These are phyloP conservation scores for Skeletonema menzelii DNA, from an alignment of 108 stramenopile species.

Conservation along the genomic window DNA sequence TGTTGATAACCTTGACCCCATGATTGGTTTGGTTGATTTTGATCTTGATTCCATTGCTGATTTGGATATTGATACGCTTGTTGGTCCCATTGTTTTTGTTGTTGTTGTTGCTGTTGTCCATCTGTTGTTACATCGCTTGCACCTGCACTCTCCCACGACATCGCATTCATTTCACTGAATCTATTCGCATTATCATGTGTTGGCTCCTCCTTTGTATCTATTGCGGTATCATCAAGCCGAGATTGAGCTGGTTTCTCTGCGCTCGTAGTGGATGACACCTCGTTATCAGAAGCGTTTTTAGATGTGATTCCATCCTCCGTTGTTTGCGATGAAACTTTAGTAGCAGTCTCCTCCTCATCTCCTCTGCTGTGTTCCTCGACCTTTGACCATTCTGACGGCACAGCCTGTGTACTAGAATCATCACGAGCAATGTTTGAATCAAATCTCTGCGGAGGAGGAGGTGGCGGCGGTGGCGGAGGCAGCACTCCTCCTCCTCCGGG, in stretches of 20 bases:
- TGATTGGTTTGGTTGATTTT: background rate
- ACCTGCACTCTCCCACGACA: background rate
- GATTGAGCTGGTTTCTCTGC: background rate
- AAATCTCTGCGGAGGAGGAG: background rate
- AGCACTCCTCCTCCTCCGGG: background rate
- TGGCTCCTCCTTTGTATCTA: background rate
- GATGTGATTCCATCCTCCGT: background rate
- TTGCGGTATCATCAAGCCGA: background rate
- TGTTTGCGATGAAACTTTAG: background rate
- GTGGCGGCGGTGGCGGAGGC: background rate
- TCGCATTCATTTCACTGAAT: background rate
- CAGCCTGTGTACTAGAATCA: background rate
- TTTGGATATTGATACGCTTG: constrained; percentile 4
- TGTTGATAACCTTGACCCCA: constrained; percentile 3
- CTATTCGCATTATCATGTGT: background rate
- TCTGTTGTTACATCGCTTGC: background rate
- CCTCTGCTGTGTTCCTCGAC: background rate
- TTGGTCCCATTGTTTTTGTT: constrained; percentile 10
- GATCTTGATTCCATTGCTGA: constrained; percentile 9
- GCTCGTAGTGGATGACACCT: background rate
- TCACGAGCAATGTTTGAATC: background rate
- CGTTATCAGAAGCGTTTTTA: background rate
- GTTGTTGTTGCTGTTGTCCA: background rate
- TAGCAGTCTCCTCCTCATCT: background rate
- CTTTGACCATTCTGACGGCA: background rate